A percentile compares a stretch with the other conserved stretches of the same genome.
These are phyloP conservation scores for Oryza coarctata DNA, from an alignment of 176 grass and related monocot genomes.

Conservation along the genomic window DNA sequence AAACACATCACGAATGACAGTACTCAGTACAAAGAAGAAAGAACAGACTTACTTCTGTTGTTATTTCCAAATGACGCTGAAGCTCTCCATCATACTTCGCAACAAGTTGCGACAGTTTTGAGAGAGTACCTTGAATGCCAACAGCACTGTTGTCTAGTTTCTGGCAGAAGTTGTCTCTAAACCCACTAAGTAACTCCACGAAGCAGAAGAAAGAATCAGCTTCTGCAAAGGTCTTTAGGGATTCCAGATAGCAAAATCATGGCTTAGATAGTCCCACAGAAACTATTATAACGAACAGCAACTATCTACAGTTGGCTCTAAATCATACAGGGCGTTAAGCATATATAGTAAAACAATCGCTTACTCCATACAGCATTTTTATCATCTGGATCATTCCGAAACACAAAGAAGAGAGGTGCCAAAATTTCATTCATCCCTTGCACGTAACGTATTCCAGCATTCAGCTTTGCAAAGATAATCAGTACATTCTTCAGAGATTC, in stretches of 20 bases:
- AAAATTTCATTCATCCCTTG: constrained; percentile 98
- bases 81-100: constrained; percentile 69
- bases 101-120: constrained; percentile 65
- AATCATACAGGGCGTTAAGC: background rate
- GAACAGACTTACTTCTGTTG: constrained; percentile 60
- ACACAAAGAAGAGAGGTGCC: constrained; percentile 78
- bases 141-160: constrained; percentile 85
- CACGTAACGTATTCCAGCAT: constrained; percentile 90
- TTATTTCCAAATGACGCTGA: constrained; percentile 79
- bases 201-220: constrained; percentile 95
- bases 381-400: constrained; percentile 75
- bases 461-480: constrained; percentile 83
- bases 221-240: constrained; percentile 62
- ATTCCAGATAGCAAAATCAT: constrained; percentile 16
- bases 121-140: constrained; percentile 73
- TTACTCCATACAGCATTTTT: constrained; percentile 87
- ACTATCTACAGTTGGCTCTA: background rate
- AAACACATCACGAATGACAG: background rate
- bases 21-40: background rate
- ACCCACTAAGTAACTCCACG: constrained; percentile 68
- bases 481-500: constrained; percentile 66
- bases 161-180: constrained; percentile 93
- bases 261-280: background rate
- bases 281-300: background rate
- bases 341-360: constrained; percentile 26